Evolutionary conservation across 208 protist genomes (phyloP), one percentile per base, ranked within the genome.

Genomic region (Trypanosoma grayi): DNA sequence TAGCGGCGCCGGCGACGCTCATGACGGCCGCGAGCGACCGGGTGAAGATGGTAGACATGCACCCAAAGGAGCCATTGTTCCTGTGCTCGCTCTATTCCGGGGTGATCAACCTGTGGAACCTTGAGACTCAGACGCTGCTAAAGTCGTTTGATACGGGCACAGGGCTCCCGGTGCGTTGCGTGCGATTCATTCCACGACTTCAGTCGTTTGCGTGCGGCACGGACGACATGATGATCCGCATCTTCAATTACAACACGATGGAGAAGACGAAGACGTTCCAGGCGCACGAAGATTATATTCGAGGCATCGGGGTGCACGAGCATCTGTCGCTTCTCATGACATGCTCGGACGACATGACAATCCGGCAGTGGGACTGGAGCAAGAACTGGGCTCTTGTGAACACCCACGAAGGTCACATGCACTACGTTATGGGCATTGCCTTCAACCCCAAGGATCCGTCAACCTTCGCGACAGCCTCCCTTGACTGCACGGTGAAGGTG

Each of bases 201-300:
- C 90, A 99, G 66, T 98, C 97, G 73, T 93, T 99, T 50, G 78
- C 98, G 16, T 93, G 90, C 39, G 98, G 98, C 39, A 79, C 93
- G 3, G 98, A 99, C 70, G 97, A 99, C 66, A 91, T 90, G 76
- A 63, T 87, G 40, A 59, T 98, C 31, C 85, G 95, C 25, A 94
- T 99, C 40, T 99, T 97, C 81, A 99, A 99, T 81, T 99, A 99
- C 85, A 98, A 99, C 85, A 99, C 98, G 18, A 98, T 98, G 87
- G 97, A 99, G 72, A 98, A 97, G 66, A 95, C 98, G 18, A 92
- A 97, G 41, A 77, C 84, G 0, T 98, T 99, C 60, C 97, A 98
- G 59, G 98, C 97, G 7, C 97, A 99, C 68, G 77, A 93, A 39
- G 98, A 99, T 79, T 99, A 97, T 76, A 98, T 99, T 53, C 87